A percentile compares a stretch with the other conserved stretches of the same genome.
phyloP scores from a whole-genome alignment of 129 eudicot genomes.

The Logfia minima region DNA sequence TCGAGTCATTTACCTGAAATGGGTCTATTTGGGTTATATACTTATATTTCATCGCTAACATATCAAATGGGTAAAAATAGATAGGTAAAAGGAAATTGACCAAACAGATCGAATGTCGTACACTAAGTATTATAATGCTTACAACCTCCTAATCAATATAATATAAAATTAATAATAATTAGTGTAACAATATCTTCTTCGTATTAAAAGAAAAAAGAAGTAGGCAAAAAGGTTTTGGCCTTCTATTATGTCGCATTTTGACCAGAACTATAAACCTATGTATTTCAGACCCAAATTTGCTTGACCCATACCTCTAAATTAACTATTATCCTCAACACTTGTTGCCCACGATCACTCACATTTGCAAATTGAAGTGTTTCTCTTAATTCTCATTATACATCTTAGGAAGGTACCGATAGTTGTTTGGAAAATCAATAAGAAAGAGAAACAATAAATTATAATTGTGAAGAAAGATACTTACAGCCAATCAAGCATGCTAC shows the following conservation, averaged over 20 bases:
- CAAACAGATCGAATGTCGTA: not conserved
- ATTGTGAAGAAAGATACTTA: slow-evolving; percentile 41
- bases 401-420: not conserved
- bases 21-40: not conserved
- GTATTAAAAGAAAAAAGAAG: not conserved
- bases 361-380: not conserved
- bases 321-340: not conserved
- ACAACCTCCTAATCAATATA: not conserved
- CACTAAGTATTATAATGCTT: not conserved
- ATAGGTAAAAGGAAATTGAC: slow-evolving; percentile 5
- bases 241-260: not conserved
- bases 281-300: not conserved
- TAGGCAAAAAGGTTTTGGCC: not conserved
- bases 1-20: not conserved
- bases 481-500: slow-evolving; percentile 97
- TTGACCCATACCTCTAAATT: not conserved
- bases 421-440: not conserved
- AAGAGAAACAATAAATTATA: not conserved
- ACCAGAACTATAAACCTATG: not conserved
- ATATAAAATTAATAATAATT: not conserved
- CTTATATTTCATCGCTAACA: not conserved
- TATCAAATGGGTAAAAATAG: not conserved
- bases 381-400: not conserved
- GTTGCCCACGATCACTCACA: slow-evolving; percentile 1
- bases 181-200: not conserved